Percentiles rank a stretch among this genome's conserved stretches.
Evolutionary conservation across 1,284 basidiomycete genomes (phyloP).

Genomic region (Trametes polyzona): DNA sequence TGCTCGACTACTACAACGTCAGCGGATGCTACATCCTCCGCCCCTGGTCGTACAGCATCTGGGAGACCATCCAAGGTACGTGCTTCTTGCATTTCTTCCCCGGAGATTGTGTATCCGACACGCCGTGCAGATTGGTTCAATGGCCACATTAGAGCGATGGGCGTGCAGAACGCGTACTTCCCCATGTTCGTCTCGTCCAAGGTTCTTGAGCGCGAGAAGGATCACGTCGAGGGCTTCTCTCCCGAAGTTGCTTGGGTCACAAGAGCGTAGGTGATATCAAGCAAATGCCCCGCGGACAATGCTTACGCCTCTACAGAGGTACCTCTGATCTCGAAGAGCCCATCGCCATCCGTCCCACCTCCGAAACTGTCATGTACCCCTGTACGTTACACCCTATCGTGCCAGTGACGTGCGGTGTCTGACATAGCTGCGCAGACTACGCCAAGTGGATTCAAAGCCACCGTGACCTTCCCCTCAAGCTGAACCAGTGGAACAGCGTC

Average conservation of each 20-base stretch:
- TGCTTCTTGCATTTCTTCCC: neutral
- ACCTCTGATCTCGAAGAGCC: conserved; percentile 95
- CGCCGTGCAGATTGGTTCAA: conserved; percentile 83
- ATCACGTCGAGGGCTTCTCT: conserved; percentile 99
- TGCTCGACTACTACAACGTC: conserved; percentile 99
- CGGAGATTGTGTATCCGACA: neutral
- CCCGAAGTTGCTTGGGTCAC: conserved; percentile 99
- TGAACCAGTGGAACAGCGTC: conserved; percentile 99
- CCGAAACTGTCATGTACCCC: conserved; percentile 98
- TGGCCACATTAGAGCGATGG: conserved; percentile 89
- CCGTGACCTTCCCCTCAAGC: conserved; percentile 94
- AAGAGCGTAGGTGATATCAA: conserved; percentile 70
- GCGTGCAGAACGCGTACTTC: conserved; percentile 98
- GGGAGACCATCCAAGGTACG: conserved; percentile 93
- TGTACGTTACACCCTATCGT: conserved; percentile 57
- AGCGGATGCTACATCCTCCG: conserved; percentile 99
- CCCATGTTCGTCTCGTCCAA: conserved; percentile 97
- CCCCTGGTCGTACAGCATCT: conserved; percentile 96
- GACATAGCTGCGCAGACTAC: conserved; percentile 62
- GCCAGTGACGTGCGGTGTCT: no score
- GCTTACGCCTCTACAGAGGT: conserved; percentile 57
- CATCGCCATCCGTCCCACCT: conserved; percentile 97
- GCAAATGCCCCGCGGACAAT: neutral
- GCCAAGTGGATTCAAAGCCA: conserved; percentile 99
- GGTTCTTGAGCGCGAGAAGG: conserved; percentile 95